These are phyloP conservation scores for Periconia macrospinosa DNA, from an alignment of 2,329 filamentous ascomycete genomes.

Conservation along the genomic window DNA sequence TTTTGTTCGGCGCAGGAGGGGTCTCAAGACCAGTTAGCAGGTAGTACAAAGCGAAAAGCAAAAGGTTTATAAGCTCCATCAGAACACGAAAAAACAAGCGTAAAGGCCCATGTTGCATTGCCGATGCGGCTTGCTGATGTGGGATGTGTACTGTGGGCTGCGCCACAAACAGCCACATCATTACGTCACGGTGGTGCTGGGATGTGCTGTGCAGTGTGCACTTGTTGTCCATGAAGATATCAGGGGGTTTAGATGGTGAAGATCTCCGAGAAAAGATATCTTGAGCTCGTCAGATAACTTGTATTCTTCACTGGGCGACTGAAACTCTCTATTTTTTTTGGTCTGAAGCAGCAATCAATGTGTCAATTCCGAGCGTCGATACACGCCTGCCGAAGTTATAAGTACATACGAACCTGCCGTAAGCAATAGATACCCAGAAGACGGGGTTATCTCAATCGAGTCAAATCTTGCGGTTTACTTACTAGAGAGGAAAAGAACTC, in stretches of 20 bases:
- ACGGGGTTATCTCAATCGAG: too few species aligned
- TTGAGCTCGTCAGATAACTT: too few species aligned
- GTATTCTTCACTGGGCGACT: too few species aligned
- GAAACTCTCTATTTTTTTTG: too few species aligned
- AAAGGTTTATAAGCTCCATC: slow-evolving; percentile 3
- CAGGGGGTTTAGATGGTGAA: background rate
- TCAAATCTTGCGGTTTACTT: too few species aligned
- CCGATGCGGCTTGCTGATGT: background rate
- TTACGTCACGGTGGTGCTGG: background rate
- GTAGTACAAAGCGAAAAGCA: slow-evolving; percentile 4
- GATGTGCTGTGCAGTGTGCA: background rate
- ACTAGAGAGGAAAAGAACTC: too few species aligned
- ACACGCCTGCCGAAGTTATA: background rate
- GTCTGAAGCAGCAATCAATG: background rate
- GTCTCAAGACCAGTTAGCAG: slow-evolving; percentile 4
- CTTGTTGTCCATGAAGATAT: background rate
- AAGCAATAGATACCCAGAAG: too few species aligned
- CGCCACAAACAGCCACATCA: slow-evolving; percentile 3
- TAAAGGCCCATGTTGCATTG: background rate
- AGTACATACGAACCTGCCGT: too few species aligned
- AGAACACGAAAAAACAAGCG: background rate
- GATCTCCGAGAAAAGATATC: background rate
- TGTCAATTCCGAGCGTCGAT: background rate
- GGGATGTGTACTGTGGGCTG: background rate
- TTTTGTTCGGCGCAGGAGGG: background rate